These are phyloP conservation scores for Alternaria rosae DNA, from an alignment of 2,329 filamentous ascomycete genomes.

Conservation along the genomic window DNA sequence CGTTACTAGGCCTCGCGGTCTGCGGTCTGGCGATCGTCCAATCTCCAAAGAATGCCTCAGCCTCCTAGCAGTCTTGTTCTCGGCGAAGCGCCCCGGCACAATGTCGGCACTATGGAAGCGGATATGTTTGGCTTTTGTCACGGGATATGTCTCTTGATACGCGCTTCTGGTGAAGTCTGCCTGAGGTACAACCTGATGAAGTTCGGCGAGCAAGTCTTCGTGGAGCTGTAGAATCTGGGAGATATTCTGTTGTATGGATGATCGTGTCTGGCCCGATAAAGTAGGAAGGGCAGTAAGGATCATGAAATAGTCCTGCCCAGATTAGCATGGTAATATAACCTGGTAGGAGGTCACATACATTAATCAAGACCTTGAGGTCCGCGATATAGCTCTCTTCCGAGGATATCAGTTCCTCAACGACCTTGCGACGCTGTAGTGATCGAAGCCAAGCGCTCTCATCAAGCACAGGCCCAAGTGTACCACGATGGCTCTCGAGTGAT, in stretches of 20 bases:
- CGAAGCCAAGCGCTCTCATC: slow-evolving; percentile 77
- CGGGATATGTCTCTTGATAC: slow-evolving; percentile 41
- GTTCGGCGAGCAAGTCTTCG: slow-evolving; percentile 77
- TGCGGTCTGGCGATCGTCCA: slow-evolving; percentile 50
- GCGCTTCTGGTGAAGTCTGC: slow-evolving; percentile 58
- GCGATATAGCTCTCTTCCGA: slow-evolving; percentile 91
- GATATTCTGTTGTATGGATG: slow-evolving; percentile 80
- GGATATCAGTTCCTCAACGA: slow-evolving; percentile 83
- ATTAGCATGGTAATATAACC: background rate
- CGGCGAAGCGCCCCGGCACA: slow-evolving; percentile 48
- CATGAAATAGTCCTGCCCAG: slow-evolving; percentile 54
- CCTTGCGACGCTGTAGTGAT: slow-evolving; percentile 75
- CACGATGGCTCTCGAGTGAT: slow-evolving; percentile 65
- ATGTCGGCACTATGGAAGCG: slow-evolving; percentile 59
- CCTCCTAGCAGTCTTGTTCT: slow-evolving; percentile 43
- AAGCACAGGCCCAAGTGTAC: slow-evolving; percentile 55
- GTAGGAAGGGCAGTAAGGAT: slow-evolving; percentile 74
- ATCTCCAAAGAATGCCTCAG: slow-evolving; percentile 57
- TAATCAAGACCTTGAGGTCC: slow-evolving; percentile 84
- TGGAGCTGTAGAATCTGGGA: slow-evolving; percentile 83
- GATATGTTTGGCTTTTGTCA: slow-evolving; percentile 52
- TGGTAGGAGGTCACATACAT: slow-evolving; percentile 64
- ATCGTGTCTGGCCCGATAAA: slow-evolving; percentile 68
- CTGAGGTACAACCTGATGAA: slow-evolving; percentile 74
- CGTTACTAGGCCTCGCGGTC: slow-evolving; percentile 52